phyloP scores from a whole-genome alignment of 257 asterid species.

The Scutellaria baicalensis region DNA sequence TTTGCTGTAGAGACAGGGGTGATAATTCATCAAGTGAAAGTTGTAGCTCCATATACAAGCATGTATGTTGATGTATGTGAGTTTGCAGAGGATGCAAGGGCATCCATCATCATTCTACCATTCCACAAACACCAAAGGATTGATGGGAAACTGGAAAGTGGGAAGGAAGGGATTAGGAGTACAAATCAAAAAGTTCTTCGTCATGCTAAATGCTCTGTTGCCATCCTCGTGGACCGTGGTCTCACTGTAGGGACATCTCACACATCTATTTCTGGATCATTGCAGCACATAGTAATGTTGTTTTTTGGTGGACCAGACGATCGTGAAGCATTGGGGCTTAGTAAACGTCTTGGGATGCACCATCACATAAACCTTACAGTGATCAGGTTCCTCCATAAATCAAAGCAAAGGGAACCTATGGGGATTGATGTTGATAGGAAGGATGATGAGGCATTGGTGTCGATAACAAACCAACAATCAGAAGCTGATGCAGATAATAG shows the following conservation, averaged over 20 bases:
- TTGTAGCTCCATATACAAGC: slow-evolving; percentile 59
- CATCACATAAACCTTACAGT: slow-evolving; percentile 81
- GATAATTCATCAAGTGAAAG: slow-evolving; percentile 59
- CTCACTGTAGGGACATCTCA: slow-evolving; percentile 52
- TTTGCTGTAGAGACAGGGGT: slow-evolving; percentile 68
- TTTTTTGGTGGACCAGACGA: slow-evolving; percentile 97
- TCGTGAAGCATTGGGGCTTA: slow-evolving; percentile 90
- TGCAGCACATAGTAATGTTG: slow-evolving; percentile 76
- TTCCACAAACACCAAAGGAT: slow-evolving; percentile 97
- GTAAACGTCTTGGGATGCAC: slow-evolving; percentile 82
- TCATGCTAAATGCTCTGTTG: slow-evolving; percentile 74
- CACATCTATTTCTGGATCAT: slow-evolving; percentile 38
- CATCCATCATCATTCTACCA: slow-evolving; percentile 71
- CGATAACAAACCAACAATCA: slow-evolving; percentile 45
- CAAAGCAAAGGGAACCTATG: slow-evolving; percentile 30
- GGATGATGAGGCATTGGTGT: slow-evolving; percentile 65
- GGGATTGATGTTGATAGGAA: slow-evolving; percentile 51
- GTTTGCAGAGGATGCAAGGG: slow-evolving; percentile 60
- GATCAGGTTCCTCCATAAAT: slow-evolving; percentile 61
- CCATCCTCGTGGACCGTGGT: slow-evolving; percentile 87
- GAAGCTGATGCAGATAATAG: slow-evolving; percentile 59
- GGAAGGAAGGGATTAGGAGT: slow-evolving; percentile 80
- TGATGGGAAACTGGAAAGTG: slow-evolving; percentile 82
- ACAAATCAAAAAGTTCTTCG: slow-evolving; percentile 87
- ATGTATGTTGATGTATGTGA: slow-evolving; percentile 72